Conservation (phyloP, 2,329 filamentous ascomycete genomes). For the Sporothrix dimorphospora region DNA sequence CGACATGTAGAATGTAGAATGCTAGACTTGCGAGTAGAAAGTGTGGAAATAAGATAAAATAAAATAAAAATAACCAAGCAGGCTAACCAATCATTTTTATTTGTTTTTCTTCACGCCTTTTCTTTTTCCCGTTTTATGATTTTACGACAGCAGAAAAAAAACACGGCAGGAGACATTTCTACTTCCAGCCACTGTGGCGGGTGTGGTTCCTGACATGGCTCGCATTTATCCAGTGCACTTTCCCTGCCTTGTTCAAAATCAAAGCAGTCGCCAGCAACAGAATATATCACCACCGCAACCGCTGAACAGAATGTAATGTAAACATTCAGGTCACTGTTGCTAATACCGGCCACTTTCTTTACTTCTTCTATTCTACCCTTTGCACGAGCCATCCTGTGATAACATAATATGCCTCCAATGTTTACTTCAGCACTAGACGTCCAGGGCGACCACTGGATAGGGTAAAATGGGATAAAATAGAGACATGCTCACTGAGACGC, state of each 20-base stretch:
- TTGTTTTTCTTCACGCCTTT: background rate
- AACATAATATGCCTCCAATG: background rate
- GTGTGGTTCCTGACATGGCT: background rate
- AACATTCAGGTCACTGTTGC: background rate
- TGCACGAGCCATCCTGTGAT: background rate
- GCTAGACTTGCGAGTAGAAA: too few relatives aligned
- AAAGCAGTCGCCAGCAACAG: background rate
- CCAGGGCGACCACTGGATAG: background rate
- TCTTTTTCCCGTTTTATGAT: too few relatives aligned
- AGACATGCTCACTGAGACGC: background rate
- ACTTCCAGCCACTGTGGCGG: background rate
- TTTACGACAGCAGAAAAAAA: background rate
- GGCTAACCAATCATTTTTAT: background rate
- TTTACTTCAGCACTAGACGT: background rate
- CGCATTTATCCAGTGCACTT: constrained; percentile 3
- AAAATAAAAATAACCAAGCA: too few relatives aligned
- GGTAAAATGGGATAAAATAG: background rate
- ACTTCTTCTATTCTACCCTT: too few relatives aligned
- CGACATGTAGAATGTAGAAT: too few relatives aligned
- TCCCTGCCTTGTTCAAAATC: background rate
- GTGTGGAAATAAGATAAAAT: too few relatives aligned
- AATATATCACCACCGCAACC: constrained; percentile 3
- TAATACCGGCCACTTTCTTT: background rate
- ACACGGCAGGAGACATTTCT: background rate
- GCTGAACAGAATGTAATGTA: background rate